Evolutionary conservation across 208 protist genomes (phyloP).

Genomic region (Trichomonas vaginalis): DNA sequence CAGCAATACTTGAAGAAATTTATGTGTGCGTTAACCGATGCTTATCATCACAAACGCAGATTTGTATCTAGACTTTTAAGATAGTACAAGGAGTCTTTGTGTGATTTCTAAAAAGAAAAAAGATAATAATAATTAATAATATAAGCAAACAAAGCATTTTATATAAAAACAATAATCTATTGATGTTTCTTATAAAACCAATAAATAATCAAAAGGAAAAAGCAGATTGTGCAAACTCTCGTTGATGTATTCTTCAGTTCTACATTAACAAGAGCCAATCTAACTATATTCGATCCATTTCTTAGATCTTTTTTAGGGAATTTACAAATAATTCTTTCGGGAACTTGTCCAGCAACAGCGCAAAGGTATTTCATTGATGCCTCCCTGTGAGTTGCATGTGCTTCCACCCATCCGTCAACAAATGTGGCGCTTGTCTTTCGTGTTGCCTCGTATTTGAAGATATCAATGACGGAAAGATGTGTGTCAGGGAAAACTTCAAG

Average conservation of each 20-base stretch:
- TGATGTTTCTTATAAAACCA: background rate
- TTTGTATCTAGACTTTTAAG: too few relatives aligned
- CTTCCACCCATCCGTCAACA: conserved; percentile 3
- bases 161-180: background rate
- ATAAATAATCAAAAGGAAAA: background rate
- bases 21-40: too few relatives aligned
- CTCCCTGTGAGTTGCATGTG: background rate
- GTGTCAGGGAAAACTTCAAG: background rate
- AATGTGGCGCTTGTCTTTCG: background rate
- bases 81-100: too few relatives aligned
- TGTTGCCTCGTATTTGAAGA: background rate
- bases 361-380: background rate
- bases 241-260: background rate
- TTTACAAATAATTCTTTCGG: background rate
- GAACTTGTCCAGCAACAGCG: background rate
- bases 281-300: background rate
- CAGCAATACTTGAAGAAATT: too few relatives aligned
- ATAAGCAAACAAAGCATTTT: too few relatives aligned
- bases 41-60: too few relatives aligned
- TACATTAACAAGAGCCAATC: background rate
- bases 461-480: background rate
- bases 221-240: background rate
- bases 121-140: too few relatives aligned
- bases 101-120: too few relatives aligned
- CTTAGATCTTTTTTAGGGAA: background rate